Base-by-base conservation (phyloP, 2,329 filamentous ascomycete species). In the Penicillium thymicola region DNA sequence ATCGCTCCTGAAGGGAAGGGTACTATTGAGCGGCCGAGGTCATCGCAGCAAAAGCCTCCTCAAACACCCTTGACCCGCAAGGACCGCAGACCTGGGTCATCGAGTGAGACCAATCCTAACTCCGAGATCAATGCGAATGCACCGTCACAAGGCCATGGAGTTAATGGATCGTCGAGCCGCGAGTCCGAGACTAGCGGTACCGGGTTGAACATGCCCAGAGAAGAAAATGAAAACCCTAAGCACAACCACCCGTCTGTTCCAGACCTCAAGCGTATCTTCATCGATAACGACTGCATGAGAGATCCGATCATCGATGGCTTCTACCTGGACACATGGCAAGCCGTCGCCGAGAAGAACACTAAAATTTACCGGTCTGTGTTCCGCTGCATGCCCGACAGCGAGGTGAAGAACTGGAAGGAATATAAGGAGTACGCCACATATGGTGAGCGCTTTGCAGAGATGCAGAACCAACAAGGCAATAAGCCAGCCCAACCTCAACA, bases 361-460 rank as follows among this genome's bases (percentile, higher is more conserved):
- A 93, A 92, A 70, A 83, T 99, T 46, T 99, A 90, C 77, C 89
- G 94, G 32, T 86, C 89, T 59, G 93, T 99, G 9, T 99, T 99
- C 79, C 87, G 92, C 45, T 97, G 92, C 74, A 95, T 96, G 89
- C 94, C 94, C 1, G 94, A 99, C 72, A 97, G 87, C 50, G 91
- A 97, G 69, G 94, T 96, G 27, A 88, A 86, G 61, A 93, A 89
- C 42, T 99, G 94, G 94, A 87, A 89, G 63, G 89, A 96, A 61
- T 99, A 99, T 75, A 88, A 90, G 61, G 89, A 95, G 63, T 96
- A 89, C 69, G 81, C 84, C 52, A 82, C 86, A 5, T 97, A 97
- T 71, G 82, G 83, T 18, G 85, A 89, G 63, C 84, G 86, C 44
- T 97, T 99, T 78, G 83, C 84, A 54, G 86, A 89, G 65, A 74